phyloP scores from a whole-genome alignment of 176 grass and related monocot species.

The Hordeum marinum region DNA sequence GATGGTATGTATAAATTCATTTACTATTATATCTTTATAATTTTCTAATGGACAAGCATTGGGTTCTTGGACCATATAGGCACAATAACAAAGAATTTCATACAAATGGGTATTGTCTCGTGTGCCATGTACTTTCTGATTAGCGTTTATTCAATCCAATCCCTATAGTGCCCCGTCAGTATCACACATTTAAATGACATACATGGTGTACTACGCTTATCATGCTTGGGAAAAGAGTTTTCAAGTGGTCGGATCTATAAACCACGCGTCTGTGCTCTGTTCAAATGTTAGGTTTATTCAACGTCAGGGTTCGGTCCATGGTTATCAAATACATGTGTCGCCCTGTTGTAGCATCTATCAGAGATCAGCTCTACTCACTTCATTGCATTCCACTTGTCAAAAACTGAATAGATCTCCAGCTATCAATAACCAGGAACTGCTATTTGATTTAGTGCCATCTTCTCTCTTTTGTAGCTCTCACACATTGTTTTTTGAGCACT shows the following conservation, averaged over 20 bases:
- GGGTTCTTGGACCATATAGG: slow-evolving; percentile 2
- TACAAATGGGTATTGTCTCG: neutral
- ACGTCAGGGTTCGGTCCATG: neutral
- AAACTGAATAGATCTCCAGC: neutral
- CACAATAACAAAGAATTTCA: neutral
- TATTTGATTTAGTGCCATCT: neutral
- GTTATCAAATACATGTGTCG: neutral
- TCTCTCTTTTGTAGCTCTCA: neutral
- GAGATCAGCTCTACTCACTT: no score
- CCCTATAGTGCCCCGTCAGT: neutral
- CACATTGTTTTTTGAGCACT: neutral
- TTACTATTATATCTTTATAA: neutral
- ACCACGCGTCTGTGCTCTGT: neutral
- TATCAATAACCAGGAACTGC: neutral
- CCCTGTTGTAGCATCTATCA: no score
- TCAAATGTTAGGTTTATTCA: neutral
- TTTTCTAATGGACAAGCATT: neutral
- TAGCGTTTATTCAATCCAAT: neutral
- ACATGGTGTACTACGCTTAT: no score
- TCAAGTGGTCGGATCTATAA: neutral
- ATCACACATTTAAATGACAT: neutral
- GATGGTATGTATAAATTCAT: slow-evolving; percentile 24
- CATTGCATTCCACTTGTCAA: no score
- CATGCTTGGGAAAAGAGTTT: neutral
- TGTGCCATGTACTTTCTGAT: neutral